Evolutionary conservation across 2,329 filamentous ascomycete species (phyloP), one percentile per base, ranked within the genome.

Genomic region (Penicillium sp.): DNA sequence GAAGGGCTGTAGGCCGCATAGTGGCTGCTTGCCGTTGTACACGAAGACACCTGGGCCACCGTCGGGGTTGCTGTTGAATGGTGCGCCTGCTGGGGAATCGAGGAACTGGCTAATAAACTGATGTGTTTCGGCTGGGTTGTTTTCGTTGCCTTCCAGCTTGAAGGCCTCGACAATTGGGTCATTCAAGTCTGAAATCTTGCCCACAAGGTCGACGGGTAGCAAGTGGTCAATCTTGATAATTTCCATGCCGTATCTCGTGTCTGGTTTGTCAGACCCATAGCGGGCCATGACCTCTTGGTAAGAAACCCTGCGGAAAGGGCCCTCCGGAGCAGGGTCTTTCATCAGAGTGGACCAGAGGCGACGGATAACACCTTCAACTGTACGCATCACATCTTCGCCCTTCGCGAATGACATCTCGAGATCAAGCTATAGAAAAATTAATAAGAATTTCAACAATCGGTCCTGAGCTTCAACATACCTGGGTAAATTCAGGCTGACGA

Each of bases 401-500:
- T 79, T 85, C 0, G 88, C 86, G 75, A 96, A 99, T 0, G 89
- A 85, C 88, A 96, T 94, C 72, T 99, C 94, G 64, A 99, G 74
- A 82, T 99, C 94, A 49, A 97, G 82, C 86, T 94, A 65, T 14
- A 51, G 5, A 25, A 33, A 45, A n/a, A 41, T 45, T 18, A 51
- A 53, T 29, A 45, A 23, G 14, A 31, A 18, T 41, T 26, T 15
- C 6, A 29, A 23, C 18, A 26, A 4, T 27, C 4, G 23, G 22
- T 44, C 20, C 18, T 37, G 8, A 18, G 3, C 6, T 1, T 22
- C 12, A 48, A 57, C 70, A 66, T 73, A 89, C 88, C 79, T 96
- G 92, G 1, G 94, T 97, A 69, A 99, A 99, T 70, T 99, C 94
- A 0, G 94, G 95, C 69, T 99, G 94, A 40, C 94, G 82, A 72